A percentile compares a stretch with the other conserved stretches of the same genome.
Evolutionary conservation across 2,329 filamentous ascomycete genomes (phyloP).

Genomic region (Alternaria consortialis): DNA sequence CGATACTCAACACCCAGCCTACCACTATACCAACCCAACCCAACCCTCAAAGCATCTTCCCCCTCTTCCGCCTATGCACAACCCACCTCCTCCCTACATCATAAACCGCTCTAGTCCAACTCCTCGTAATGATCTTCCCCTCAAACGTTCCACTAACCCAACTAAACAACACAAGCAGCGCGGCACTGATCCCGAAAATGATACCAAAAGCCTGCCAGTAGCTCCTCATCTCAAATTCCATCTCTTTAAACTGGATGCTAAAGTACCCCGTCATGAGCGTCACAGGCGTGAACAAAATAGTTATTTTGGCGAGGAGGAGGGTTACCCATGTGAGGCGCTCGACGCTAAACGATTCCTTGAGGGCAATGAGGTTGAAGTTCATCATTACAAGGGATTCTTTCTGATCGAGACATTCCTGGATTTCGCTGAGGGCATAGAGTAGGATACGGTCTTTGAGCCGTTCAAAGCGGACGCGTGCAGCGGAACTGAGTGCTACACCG

Average conservation of each 20-base stretch:
- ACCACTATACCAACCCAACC: not conserved
- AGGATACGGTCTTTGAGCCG: constrained; percentile 67
- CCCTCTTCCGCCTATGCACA: constrained; percentile 30
- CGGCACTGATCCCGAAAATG: constrained; percentile 67
- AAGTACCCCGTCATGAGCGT: constrained; percentile 80
- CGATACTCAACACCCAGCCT: not conserved
- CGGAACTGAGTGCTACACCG: constrained; percentile 56
- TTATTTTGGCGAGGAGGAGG: constrained; percentile 76
- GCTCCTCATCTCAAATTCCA: constrained; percentile 67
- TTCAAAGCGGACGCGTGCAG: constrained; percentile 67
- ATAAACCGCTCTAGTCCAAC: constrained; percentile 46
- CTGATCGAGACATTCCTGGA: constrained; percentile 71
- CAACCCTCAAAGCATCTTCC: constrained; percentile 18
- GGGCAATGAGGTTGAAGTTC: constrained; percentile 80
- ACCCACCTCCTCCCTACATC: constrained; percentile 40
- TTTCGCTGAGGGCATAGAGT: constrained; percentile 69
- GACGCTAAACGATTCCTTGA: constrained; percentile 77
- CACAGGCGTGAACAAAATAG: constrained; percentile 78
- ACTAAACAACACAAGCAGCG: constrained; percentile 67
- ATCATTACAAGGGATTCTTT: constrained; percentile 75
- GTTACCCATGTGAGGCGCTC: constrained; percentile 76
- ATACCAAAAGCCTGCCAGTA: constrained; percentile 76
- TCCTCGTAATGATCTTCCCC: constrained; percentile 61
- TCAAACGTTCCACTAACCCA: constrained; percentile 66
- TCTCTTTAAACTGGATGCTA: constrained; percentile 68